These are phyloP conservation scores for Drechslerella stenobrocha DNA, from an alignment of 2,329 filamentous ascomycete genomes.

Conservation along the genomic window DNA sequence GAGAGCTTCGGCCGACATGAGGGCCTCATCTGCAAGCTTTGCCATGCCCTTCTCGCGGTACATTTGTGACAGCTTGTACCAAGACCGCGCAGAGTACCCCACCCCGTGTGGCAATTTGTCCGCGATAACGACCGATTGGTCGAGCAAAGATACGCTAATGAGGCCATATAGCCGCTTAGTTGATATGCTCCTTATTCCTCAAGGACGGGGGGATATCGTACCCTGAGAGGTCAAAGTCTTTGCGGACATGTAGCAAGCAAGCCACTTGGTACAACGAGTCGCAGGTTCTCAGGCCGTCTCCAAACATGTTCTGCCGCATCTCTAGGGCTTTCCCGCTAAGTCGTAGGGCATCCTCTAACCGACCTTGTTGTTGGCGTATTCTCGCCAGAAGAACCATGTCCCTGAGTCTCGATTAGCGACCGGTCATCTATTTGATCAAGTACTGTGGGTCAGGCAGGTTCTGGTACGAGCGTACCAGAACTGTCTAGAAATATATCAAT, in stretches of 20 bases:
- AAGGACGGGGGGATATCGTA: not conserved
- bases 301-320: conserved; percentile 36
- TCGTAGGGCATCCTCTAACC: conserved; percentile 43
- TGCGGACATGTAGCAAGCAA: conserved; percentile 1
- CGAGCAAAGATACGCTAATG: conserved; percentile 3
- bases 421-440: too few relatives aligned
- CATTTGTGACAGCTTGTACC: conserved; percentile 12
- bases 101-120: conserved; percentile 8
- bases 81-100: conserved; percentile 9
- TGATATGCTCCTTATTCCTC: not conserved
- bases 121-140: conserved; percentile 6
- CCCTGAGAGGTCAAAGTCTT: conserved; percentile 6
- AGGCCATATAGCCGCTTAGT: not conserved
- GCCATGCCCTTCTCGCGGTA: not conserved
- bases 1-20: conserved; percentile 3
- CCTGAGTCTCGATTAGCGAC: too few relatives aligned
- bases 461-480: too few relatives aligned
- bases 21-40: not conserved
- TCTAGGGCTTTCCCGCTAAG: conserved; percentile 47
- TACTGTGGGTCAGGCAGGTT: too few relatives aligned
- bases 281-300: conserved; percentile 40
- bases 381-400: conserved; percentile 50
- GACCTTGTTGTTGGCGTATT: conserved; percentile 47
- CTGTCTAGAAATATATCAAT: too few relatives aligned
- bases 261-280: conserved; percentile 49